Evolutionary conservation across 257 asterid species (phyloP).

Genomic region (Capsicum pubescens): DNA sequence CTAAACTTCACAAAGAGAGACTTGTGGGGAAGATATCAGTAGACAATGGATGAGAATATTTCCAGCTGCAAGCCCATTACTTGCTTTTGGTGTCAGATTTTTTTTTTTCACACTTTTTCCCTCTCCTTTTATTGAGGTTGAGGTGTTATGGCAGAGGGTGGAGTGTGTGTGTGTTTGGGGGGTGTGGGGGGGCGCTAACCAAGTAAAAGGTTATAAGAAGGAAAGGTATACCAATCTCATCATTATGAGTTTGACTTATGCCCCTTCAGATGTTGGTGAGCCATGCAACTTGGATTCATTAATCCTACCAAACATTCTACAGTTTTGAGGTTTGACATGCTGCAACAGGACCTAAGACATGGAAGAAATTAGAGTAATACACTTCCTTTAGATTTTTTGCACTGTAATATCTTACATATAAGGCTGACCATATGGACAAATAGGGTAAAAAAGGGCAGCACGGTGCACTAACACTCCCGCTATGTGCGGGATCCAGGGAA

Average conservation of each 20-base stretch:
- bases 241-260: neutral
- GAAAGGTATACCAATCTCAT: neutral
- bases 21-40: neutral
- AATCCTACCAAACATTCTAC: neutral
- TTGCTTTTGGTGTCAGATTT: neutral
- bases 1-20: neutral
- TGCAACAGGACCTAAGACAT: neutral
- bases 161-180: neutral
- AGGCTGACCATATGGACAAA: neutral
- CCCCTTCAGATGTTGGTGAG: neutral
- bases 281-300: neutral
- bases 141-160: constrained; percentile 3
- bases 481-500: too few relatives aligned
- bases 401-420: neutral
- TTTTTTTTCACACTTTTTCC: neutral
- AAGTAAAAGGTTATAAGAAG: neutral
- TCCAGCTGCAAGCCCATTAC: constrained; percentile 15
- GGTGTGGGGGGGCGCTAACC: neutral
- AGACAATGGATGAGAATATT: neutral
- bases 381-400: neutral
- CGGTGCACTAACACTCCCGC: too few relatives aligned
- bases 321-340: neutral
- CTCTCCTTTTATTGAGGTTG: neutral
- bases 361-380: neutral
- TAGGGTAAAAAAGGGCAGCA: too few relatives aligned